Conservation (phyloP, 169 alveolate genomes). For the Eimeria brunetti region DNA sequence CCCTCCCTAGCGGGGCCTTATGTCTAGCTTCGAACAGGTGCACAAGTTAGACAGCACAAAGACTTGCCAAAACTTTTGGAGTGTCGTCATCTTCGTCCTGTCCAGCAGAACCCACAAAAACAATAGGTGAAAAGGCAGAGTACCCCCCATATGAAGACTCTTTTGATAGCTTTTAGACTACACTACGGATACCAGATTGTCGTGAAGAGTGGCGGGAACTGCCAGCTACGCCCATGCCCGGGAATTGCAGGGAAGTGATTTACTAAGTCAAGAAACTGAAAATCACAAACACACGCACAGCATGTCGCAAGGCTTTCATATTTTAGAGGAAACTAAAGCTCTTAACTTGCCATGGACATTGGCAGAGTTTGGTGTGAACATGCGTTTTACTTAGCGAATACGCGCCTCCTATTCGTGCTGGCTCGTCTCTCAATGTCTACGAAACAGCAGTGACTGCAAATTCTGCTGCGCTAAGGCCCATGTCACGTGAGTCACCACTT, state of each 20-base stretch:
- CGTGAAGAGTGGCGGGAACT: neutral
- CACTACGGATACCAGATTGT: neutral
- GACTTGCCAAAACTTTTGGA: too few species aligned
- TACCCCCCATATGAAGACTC: neutral
- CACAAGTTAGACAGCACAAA: neutral
- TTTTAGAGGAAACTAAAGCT: too few species aligned
- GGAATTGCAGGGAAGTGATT: neutral
- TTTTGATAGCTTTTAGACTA: neutral
- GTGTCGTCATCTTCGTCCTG: too few species aligned
- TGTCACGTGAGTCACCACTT: neutral
- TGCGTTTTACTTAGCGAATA: neutral
- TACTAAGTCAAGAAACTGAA: neutral
- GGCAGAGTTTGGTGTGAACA: too few species aligned
- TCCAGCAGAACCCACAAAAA: too few species aligned
- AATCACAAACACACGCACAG: neutral
- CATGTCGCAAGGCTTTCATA: neutral
- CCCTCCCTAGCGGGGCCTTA: neutral
- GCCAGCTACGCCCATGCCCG: neutral
- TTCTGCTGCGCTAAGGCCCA: neutral
- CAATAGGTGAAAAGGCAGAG: neutral
- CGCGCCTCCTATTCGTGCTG: neutral
- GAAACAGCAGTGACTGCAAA: neutral
- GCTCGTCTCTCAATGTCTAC: neutral
- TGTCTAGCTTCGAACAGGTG: neutral
- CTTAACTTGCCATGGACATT: too few species aligned